Conservation (phyloP, 768 basidiomycete species). For the Exsudoporus frostii region DNA sequence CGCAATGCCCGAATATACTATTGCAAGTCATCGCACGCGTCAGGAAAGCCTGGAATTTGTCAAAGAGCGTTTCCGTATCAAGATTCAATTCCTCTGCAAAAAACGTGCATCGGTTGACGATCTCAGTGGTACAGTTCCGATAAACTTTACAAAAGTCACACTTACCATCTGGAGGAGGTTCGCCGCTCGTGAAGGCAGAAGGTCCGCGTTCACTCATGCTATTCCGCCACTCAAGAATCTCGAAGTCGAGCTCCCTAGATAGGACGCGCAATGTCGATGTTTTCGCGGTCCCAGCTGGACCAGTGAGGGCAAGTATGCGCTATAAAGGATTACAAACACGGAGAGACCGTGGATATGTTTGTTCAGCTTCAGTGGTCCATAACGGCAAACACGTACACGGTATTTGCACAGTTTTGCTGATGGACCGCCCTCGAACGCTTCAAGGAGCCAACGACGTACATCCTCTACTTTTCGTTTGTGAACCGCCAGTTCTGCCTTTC, state of each 20-base stretch:
- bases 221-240: conserved; percentile 86
- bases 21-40: conserved; percentile 61
- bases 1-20: conserved; percentile 41
- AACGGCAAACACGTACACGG: conserved; percentile 47
- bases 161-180: conserved; percentile 8
- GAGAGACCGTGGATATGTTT: not conserved
- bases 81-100: conserved; percentile 12
- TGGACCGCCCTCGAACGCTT: conserved; percentile 68
- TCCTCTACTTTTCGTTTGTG: conserved; percentile 78
- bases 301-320: conserved; percentile 83
- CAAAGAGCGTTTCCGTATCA: conserved; percentile 37
- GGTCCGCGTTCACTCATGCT: conserved; percentile 50
- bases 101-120: not conserved
- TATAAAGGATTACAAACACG: conserved; percentile 28
- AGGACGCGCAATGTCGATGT: conserved; percentile 81
- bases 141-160: not conserved
- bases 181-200: conserved; percentile 18
- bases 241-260: conserved; percentile 67
- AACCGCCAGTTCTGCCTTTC: conserved; percentile 70
- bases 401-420: conserved; percentile 67
- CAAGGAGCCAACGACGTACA: conserved; percentile 68
- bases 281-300: conserved; percentile 89
- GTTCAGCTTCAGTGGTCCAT: not conserved
- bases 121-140: not conserved
- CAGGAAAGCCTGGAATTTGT: conserved; percentile 77